Conservation (phyloP, 2,329 filamentous ascomycete genomes). For the Colletotrichum scovillei region DNA sequence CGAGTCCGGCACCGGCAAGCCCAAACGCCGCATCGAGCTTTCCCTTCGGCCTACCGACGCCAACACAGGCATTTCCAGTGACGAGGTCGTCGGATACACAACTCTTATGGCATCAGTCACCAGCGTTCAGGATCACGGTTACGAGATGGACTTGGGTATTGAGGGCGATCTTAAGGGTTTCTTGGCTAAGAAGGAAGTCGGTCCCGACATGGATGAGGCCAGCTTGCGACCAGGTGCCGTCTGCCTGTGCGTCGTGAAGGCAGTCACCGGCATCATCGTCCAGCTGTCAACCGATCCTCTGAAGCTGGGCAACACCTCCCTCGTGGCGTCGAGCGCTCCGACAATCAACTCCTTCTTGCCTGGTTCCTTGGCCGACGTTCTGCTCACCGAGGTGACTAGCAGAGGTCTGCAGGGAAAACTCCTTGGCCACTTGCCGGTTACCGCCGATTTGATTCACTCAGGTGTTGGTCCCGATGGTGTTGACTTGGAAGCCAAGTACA, state of each 20-base stretch:
- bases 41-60: slow-evolving; percentile 83
- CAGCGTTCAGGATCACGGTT: slow-evolving; percentile 95
- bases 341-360: slow-evolving; percentile 92
- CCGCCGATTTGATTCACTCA: slow-evolving; percentile 90
- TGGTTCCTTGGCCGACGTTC: slow-evolving; percentile 87
- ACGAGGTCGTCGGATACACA: slow-evolving; percentile 79
- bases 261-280: slow-evolving; percentile 82
- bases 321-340: slow-evolving; percentile 78
- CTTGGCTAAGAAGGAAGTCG: slow-evolving; percentile 85
- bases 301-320: slow-evolving; percentile 74
- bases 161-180: slow-evolving; percentile 80
- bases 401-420: slow-evolving; percentile 89
- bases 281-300: slow-evolving; percentile 83
- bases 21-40: slow-evolving; percentile 86
- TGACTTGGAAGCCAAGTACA: slow-evolving; percentile 82
- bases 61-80: slow-evolving; percentile 79
- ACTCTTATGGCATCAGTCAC: slow-evolving; percentile 88
- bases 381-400: slow-evolving; percentile 79
- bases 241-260: slow-evolving; percentile 84
- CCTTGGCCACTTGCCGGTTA: slow-evolving; percentile 90
- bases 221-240: slow-evolving; percentile 85
- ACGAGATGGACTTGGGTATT: slow-evolving; percentile 90
- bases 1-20: slow-evolving; percentile 69
- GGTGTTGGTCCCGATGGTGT: slow-evolving; percentile 76
- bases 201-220: slow-evolving; percentile 71